Evolutionary conservation across 352 stramenopile species (phyloP).

Genomic region (Phytophthora ramorum): DNA sequence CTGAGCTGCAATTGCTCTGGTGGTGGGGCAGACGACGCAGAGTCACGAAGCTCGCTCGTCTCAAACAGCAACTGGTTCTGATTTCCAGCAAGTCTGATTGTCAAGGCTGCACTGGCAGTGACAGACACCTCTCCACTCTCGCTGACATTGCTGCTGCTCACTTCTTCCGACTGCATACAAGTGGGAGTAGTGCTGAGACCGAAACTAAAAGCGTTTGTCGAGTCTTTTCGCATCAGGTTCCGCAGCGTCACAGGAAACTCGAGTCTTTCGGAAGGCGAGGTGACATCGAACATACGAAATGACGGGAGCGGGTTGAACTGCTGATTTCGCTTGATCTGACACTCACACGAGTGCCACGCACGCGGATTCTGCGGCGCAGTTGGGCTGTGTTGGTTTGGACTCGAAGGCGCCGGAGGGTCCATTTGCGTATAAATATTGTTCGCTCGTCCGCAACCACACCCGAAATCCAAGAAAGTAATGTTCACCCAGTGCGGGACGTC

Average conservation of each 20-base stretch:
- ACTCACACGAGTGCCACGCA: conserved; percentile 50
- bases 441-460: conserved; percentile 53
- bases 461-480: conserved; percentile 88
- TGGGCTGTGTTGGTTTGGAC: conserved; percentile 7
- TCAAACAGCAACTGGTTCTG: conserved; percentile 25
- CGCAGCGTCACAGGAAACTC: conserved; percentile 59
- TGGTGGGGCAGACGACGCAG: conserved; percentile 17
- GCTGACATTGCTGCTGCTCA: conserved; percentile 1
- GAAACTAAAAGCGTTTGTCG: conserved; percentile 3
- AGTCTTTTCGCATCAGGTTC: conserved; percentile 51
- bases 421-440: conserved; percentile 5
- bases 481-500: conserved; percentile 96
- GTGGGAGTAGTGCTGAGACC: not conserved
- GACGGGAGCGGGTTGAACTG: conserved; percentile 66
- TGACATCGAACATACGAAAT: conserved; percentile 83
- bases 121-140: conserved; percentile 8
- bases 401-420: not conserved
- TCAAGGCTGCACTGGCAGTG: conserved; percentile 7
- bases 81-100: conserved; percentile 8
- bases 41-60: conserved; percentile 31
- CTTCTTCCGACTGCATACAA: conserved; percentile 12
- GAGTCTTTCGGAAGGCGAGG: conserved; percentile 51
- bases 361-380: conserved; percentile 13
- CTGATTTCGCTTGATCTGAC: conserved; percentile 48
- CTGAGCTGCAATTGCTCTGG: conserved; percentile 51